A percentile compares a stretch with the other conserved stretches of the same genome.
phyloP scores from a whole-genome alignment of 768 basidiomycete genomes.

The Omphalotus guepiniiformis region DNA sequence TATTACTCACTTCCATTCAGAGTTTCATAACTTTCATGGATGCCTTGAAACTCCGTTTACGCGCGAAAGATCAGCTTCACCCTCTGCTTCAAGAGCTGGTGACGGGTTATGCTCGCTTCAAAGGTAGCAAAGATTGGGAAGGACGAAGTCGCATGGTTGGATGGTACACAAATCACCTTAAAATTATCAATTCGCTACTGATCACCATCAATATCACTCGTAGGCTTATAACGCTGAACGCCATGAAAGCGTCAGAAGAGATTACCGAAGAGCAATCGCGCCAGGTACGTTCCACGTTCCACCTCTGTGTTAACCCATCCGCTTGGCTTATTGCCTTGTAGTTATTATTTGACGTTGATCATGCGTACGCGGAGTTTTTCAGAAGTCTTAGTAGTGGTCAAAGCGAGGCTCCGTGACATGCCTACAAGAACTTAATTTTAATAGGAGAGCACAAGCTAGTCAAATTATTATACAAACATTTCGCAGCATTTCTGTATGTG shows the following conservation, averaged over 20 bases:
- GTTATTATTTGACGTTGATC: conserved; percentile 95
- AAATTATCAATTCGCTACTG: not conserved
- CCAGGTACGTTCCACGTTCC: conserved; percentile 49
- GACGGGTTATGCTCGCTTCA: conserved; percentile 90
- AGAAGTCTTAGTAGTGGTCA: conserved; percentile 50
- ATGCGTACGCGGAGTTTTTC: conserved; percentile 94
- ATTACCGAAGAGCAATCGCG: conserved; percentile 93
- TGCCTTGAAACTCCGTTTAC: conserved; percentile 83
- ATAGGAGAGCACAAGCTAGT: too few species aligned
- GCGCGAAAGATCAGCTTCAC: conserved; percentile 97
- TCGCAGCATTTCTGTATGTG: too few species aligned
- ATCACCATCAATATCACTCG: not conserved
- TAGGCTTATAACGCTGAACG: conserved; percentile 95
- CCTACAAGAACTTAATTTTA: too few species aligned
- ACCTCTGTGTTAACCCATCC: conserved; percentile 1
- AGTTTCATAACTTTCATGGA: conserved; percentile 99
- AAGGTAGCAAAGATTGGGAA: conserved; percentile 94
- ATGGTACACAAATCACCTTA: conserved; percentile 54
- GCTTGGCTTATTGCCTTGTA: conserved; percentile 22
- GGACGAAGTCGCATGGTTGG: conserved; percentile 90
- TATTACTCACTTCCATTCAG: conserved; percentile 33
- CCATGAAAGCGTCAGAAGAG: conserved; percentile 96
- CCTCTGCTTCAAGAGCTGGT: conserved; percentile 95
- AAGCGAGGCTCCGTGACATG: conserved; percentile 1
- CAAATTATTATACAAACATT: too few species aligned